phyloP scores from a whole-genome alignment of 345 rosid genomes.

The Odontarrhena argentea region DNA sequence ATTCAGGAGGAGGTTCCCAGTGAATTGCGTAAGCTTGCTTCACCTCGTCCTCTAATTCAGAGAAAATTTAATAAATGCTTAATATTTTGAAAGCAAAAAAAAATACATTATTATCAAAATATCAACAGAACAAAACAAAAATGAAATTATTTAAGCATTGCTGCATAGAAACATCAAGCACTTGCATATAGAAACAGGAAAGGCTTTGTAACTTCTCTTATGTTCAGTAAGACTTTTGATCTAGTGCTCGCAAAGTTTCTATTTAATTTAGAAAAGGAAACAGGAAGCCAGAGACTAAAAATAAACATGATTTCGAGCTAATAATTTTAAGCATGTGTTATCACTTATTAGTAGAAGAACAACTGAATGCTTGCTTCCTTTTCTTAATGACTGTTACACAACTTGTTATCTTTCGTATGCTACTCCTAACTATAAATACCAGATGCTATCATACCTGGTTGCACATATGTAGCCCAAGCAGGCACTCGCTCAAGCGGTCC shows the following conservation, averaged over 20 bases:
- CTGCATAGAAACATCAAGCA: constrained; percentile 13
- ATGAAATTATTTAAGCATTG: background rate
- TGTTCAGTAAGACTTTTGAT: constrained; percentile 4
- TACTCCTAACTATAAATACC: constrained; percentile 16
- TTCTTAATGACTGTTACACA: constrained; percentile 14
- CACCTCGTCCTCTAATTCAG: constrained; percentile 58
- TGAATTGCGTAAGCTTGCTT: constrained; percentile 86
- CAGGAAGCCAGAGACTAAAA: background rate
- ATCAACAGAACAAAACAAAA: constrained; percentile 20
- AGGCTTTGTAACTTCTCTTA: constrained; percentile 2
- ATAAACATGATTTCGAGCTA: background rate
- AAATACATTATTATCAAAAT: background rate
- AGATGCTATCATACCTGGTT: constrained; percentile 64
- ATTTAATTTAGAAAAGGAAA: constrained; percentile 20
- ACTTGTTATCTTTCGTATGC: constrained; percentile 19
- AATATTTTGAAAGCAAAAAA: background rate
- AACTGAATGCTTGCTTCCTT: constrained; percentile 13
- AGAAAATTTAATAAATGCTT: constrained; percentile 13
- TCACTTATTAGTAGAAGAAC: background rate
- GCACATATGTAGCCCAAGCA: constrained; percentile 95
- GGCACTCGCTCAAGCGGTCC: constrained; percentile 93
- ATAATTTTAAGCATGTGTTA: background rate
- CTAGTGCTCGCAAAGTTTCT: constrained; percentile 1
- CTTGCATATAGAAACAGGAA: constrained; percentile 5
- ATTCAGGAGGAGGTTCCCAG: constrained; percentile 93